Evolutionary conservation across 1,284 basidiomycete genomes (phyloP).

Genomic region (Xerocomus nothofagi): DNA sequence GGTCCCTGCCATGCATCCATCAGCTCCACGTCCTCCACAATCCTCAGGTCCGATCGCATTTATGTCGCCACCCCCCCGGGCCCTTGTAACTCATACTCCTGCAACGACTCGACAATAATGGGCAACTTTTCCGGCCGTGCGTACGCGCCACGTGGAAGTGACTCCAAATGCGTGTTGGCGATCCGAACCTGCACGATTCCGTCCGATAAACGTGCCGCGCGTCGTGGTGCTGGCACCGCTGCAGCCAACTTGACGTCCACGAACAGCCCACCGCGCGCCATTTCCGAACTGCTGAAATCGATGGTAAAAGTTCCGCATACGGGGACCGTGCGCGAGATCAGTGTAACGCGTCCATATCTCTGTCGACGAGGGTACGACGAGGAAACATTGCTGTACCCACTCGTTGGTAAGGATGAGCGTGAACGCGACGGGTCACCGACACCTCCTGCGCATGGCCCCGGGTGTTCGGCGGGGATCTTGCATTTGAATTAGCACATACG

Average conservation of each 20-base stretch:
- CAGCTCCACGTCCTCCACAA: slow-evolving; percentile 47
- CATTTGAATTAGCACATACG: slow-evolving; percentile 54
- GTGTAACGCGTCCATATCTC: slow-evolving; percentile 65
- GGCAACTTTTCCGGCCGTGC: slow-evolving; percentile 53
- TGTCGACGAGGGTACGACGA: slow-evolving; percentile 50
- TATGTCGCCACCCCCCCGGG: slow-evolving; percentile 72
- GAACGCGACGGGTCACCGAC: slow-evolving; percentile 42
- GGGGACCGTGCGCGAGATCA: slow-evolving; percentile 56
- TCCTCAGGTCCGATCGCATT: slow-evolving; percentile 50
- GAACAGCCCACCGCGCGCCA: slow-evolving; percentile 55
- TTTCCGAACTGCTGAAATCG: slow-evolving; percentile 48
- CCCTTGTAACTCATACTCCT: slow-evolving; percentile 43
- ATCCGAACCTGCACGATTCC: slow-evolving; percentile 51
- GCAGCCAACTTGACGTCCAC: slow-evolving; percentile 56
- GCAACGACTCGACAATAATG: slow-evolving; percentile 49
- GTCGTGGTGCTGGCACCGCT: slow-evolving; percentile 33
- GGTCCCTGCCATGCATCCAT: slow-evolving; percentile 53
- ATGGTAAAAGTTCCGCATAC: slow-evolving; percentile 46
- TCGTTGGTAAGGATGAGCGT: slow-evolving; percentile 46
- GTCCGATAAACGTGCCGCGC: slow-evolving; percentile 31
- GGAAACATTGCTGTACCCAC: slow-evolving; percentile 63
- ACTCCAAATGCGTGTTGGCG: slow-evolving; percentile 72
- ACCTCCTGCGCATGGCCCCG: slow-evolving; percentile 67
- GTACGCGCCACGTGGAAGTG: slow-evolving; percentile 44
- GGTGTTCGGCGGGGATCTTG: slow-evolving; percentile 38